Percentiles rank a stretch among this genome's conserved stretches.
Conservation (phyloP, 2,329 filamentous ascomycete genomes). For the Gaeumannomyces sp. region DNA sequence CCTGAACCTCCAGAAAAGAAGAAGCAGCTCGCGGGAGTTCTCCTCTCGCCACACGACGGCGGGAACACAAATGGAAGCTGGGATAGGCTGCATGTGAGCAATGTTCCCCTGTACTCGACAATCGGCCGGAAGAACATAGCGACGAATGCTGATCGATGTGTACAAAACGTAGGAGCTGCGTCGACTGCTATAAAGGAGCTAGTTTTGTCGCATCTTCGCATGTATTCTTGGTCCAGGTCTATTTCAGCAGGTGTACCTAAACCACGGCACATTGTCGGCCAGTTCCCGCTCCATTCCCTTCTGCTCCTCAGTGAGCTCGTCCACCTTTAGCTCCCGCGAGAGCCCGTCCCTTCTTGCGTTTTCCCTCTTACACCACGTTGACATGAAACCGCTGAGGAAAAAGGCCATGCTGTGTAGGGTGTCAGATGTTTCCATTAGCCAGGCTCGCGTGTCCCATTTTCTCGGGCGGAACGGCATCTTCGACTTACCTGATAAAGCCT, state of each 20-base stretch:
- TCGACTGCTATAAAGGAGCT: too few relatives aligned
- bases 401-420: conserved; percentile 22
- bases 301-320: conserved; percentile 23
- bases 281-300: conserved; percentile 24
- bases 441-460: neutral
- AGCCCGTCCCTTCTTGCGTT: conserved; percentile 24
- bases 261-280: conserved; percentile 26
- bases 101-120: neutral
- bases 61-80: conserved; percentile 2
- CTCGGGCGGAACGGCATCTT: too few relatives aligned
- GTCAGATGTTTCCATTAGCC: neutral
- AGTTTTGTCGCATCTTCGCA: too few relatives aligned
- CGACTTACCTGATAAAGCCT: conserved; percentile 13
- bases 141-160: too few relatives aligned
- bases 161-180: too few relatives aligned
- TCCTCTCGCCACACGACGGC: conserved; percentile 12
- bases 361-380: conserved; percentile 24
- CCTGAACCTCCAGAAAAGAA: conserved; percentile 15
- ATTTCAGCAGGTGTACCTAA: conserved; percentile 18
- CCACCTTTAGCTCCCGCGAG: conserved; percentile 10
- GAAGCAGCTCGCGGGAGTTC: conserved; percentile 14
- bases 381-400: conserved; percentile 26
- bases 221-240: too few relatives aligned
- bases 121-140: neutral
- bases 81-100: neutral